phyloP scores from a whole-genome alignment of 2,329 filamentous ascomycete species.

The Nothophaeocryptopus gaeumannii region DNA sequence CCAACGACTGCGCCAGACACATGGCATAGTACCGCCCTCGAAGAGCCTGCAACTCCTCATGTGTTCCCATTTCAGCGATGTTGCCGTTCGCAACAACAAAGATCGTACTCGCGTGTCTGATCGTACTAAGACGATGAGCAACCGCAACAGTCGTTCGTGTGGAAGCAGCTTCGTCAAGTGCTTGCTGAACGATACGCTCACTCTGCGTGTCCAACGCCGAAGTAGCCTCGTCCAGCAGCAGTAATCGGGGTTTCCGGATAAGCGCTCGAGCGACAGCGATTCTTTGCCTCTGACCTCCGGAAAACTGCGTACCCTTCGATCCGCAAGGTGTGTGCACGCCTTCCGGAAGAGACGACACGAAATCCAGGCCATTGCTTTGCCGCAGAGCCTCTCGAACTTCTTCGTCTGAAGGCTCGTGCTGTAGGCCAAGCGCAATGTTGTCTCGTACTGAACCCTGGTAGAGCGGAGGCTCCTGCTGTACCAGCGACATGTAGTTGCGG shows the following conservation, averaged over 20 bases:
- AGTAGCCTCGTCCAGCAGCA: slow-evolving; percentile 61
- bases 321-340: slow-evolving; percentile 51
- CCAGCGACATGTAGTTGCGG: slow-evolving; percentile 64
- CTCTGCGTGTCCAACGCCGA: slow-evolving; percentile 62
- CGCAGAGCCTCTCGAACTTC: slow-evolving; percentile 48
- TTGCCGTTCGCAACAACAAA: slow-evolving; percentile 41
- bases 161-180: slow-evolving; percentile 56
- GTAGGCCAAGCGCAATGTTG: slow-evolving; percentile 48
- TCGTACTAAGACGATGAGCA: slow-evolving; percentile 41
- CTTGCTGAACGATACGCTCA: slow-evolving; percentile 65
- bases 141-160: slow-evolving; percentile 42
- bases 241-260: slow-evolving; percentile 50
- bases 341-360: slow-evolving; percentile 52
- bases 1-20: slow-evolving; percentile 44
- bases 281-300: slow-evolving; percentile 57
- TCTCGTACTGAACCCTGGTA: slow-evolving; percentile 69
- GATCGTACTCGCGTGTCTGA: slow-evolving; percentile 40
- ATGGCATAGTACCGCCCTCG: slow-evolving; percentile 45
- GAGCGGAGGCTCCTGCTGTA: slow-evolving; percentile 68
- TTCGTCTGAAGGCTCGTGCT: slow-evolving; percentile 39
- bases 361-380: slow-evolving; percentile 54
- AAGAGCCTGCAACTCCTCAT: slow-evolving; percentile 39
- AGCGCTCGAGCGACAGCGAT: slow-evolving; percentile 56
- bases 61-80: slow-evolving; percentile 40
- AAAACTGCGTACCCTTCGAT: slow-evolving; percentile 49